Evolutionary conservation across 495 filamentous ascomycete genomes (phyloP), one percentile per base, ranked within the genome.

Genomic region (Aspergillus sparsus): DNA sequence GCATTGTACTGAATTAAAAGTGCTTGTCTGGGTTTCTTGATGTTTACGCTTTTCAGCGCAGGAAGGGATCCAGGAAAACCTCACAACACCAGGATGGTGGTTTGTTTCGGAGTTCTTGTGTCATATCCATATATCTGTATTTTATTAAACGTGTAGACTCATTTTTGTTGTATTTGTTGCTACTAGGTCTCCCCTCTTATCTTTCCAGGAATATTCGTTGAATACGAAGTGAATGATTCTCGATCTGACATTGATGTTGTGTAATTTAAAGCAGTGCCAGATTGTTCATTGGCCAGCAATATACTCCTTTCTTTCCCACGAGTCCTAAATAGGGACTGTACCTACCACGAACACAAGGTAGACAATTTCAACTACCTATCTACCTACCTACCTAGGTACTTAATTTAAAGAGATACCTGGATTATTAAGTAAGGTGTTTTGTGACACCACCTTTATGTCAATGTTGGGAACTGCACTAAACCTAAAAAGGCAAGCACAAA

Each of bases 141-240:
- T 71, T 63, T 73, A 68, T 72, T 70, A 77, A 81, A 57, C 82
- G 70, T 74, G 78, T 74, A 69, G 62, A 49, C 49, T 56, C 57
- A 63, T 69, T 39, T 66, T 18, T 63, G 65, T 62, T 68, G 56
- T 60, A 16, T 18, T 47, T 18, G 27, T 47, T 18, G 27, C 44
- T 47, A 0, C n/a, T 47, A 47, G 53, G 61, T 73, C 66, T 71
- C 65, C 63, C 67, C 67, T 71, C 52, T 54, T 62, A 56, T 62
- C 51, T 46, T 54, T 55, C 50, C 57, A 57, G 60, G 15, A 53
- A 56, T 59, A 55, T 27, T 55, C 42, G 18, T 63, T 68, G 62
- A 63, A 65, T 59, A 68, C 53, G 66, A 68, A 58, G 53, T 54
- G 34, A 55, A 65, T 59, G 57, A 65, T 60, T 41, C 33, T 46